Base-by-base conservation (phyloP, 805 yeast genomes). In the Ogataea thermomethanolica region DNA sequence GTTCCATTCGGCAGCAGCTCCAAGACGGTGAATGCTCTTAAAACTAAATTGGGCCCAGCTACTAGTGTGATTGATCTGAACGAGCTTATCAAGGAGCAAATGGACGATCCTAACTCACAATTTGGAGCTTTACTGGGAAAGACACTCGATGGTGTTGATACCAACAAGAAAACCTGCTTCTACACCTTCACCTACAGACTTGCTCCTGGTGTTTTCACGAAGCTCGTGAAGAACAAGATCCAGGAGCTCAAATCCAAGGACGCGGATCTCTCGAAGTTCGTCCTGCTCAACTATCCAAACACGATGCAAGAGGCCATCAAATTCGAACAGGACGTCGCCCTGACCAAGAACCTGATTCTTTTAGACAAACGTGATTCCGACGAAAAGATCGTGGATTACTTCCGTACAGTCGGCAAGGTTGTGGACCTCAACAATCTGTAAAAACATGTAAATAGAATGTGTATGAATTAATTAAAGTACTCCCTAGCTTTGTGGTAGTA, bases 291-390 rank as follows among this genome's bases (percentile, higher is more conserved):
- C 51, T 83, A 75, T 54, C 90, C 91, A 3, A 70, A 67, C 35
- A 67, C 69, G 17, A 71, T 84, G 28, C 74, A 74, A 35, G 90
- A 84, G 45, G 83, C 87, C 3, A 74, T 80, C 38, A 78, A 76
- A 51, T 84, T 84, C 47, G 93, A 84, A 56, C 84, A 79, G 50
- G 86, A 82, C 43, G 69, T 84, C 21, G 72, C 80, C 2, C 70
- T 71, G 8, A 61, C 73, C 35, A 58, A 67, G 41, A 66, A 70
- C 35, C 38, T 78, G 29, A 59, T 68, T 20, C 48, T 65, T 10
- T 50, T 59, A 44, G 48, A 57, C 17, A 55, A 57, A 3, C 50
- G 47, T 1, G 46, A 51, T 10, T 38, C 66, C 25, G 56, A 63
- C n/a, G 75, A 74, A 39, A 78, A 78, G 43, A 71, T 82, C 10